Base-by-base conservation (phyloP, 2,329 filamentous ascomycete genomes). In the Penicillium occitanis region DNA sequence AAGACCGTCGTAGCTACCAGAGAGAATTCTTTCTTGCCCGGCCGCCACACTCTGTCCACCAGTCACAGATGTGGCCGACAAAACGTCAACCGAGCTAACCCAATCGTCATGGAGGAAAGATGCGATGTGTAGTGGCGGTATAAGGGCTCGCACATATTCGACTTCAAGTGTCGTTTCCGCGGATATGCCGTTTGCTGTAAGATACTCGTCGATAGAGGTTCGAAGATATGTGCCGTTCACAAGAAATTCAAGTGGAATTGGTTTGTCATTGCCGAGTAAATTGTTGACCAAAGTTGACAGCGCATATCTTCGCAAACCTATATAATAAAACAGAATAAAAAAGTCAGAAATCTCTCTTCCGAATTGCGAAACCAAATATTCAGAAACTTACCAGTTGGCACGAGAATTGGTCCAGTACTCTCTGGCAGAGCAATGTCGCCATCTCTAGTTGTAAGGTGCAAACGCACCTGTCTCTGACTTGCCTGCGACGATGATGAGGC, bases 31-130 rank as follows among this genome's bases (percentile, higher is more conserved):
- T 72, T 91, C 88, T 70, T 89, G 87, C 25, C 87, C 86, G 44
- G 79, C 79, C 30, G 79, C 77, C 57, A 82, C 72, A 14, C 85
- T 80, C 57, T 77, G 76, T 59, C 81, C 81, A 59, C 80, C 86
- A 6, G 82, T 79, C 17, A 40, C 25, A 1, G 91, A 90, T 13
- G 85, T 87, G 14, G 79, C 78, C 0, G 92, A 93, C 28, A 96
- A 82, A 4, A 96, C 86, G 77, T 97, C 93, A 30, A 98, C 88
- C 30, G 87, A 87, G 76, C 91, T 92, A 59, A 99, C 91, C 95
- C 95, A 99, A 78, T 98, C 95, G 74, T 99, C 93, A 77, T 99
- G 94, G 81, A 97, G 90, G 77, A 97, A 99, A 75, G 91, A 95
- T 13, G 93, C 90, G 71, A 96, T 89, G 77, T 95, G 94, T 42